Conservation (phyloP, 2,329 filamentous ascomycete genomes). For the Paracamarosporium sp. region DNA sequence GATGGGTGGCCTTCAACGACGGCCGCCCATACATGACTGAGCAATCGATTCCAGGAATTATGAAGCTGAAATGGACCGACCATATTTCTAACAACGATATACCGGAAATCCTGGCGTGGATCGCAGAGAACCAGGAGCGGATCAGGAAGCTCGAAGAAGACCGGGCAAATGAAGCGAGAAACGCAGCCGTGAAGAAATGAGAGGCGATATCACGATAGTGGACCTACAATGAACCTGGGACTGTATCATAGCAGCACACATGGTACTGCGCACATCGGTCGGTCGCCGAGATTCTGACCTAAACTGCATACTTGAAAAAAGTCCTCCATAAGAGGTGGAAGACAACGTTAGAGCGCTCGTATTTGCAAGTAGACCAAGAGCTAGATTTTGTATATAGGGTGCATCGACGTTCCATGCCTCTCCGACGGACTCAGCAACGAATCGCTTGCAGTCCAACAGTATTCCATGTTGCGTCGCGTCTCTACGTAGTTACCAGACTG, state of each 20-base stretch:
- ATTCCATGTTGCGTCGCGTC: not conserved
- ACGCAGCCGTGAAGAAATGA: constrained; percentile 5
- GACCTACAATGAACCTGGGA: not conserved
- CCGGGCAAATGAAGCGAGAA: constrained; percentile 20
- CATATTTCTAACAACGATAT: constrained; percentile 17
- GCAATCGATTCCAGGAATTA: constrained; percentile 16
- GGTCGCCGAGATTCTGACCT: not conserved
- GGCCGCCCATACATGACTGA: constrained; percentile 25
- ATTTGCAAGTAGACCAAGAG: not conserved
- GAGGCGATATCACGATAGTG: too few species aligned
- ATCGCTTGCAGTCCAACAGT: not conserved
- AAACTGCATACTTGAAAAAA: not conserved
- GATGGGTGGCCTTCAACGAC: constrained; percentile 41
- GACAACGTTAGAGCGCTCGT: not conserved
- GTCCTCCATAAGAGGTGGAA: not conserved
- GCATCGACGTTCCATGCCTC: too few species aligned
- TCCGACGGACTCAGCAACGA: not conserved
- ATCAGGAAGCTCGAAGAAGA: constrained; percentile 39
- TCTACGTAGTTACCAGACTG: not conserved
- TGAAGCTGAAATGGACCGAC: constrained; percentile 30
- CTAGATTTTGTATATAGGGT: not conserved
- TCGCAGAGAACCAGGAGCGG: constrained; percentile 36
- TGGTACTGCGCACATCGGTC: not conserved
- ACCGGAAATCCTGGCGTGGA: constrained; percentile 33
- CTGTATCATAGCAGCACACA: not conserved